Evolutionary conservation across 2,329 filamentous ascomycete genomes (phyloP).

Genomic region (Cordyceps fumosorosea): DNA sequence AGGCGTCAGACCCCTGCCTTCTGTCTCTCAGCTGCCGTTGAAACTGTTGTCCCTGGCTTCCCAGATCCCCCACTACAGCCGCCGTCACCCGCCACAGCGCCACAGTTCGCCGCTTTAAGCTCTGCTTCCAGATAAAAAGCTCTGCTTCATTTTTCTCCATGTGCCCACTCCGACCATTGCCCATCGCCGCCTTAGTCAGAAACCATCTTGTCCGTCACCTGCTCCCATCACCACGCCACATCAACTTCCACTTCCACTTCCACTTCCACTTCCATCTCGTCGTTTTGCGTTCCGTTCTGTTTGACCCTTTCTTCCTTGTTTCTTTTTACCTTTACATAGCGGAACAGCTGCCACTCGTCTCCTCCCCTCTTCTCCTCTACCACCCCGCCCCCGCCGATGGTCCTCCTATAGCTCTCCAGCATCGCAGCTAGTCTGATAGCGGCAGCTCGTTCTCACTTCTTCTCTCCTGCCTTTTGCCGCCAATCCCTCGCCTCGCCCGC

Average conservation of each 20-base stretch:
- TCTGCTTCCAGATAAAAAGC: neutral
- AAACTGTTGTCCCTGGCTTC: neutral
- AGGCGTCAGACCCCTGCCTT: neutral
- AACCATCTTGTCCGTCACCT: constrained; percentile 7
- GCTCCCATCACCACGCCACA: constrained; percentile 5
- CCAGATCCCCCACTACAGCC: neutral
- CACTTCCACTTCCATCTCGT: neutral
- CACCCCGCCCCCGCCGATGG: neutral
- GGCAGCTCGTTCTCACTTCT: constrained; percentile 4
- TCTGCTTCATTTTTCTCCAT: neutral
- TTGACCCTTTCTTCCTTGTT: neutral
- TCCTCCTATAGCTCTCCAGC: constrained; percentile 1
- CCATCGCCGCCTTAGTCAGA: constrained; percentile 9
- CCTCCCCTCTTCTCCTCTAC: neutral
- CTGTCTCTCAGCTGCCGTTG: neutral
- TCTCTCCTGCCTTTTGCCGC: neutral
- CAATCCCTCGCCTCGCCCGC: neutral
- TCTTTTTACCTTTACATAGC: neutral
- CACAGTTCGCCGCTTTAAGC: constrained; percentile 8
- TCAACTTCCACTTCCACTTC: too few species aligned
- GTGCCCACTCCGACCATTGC: neutral
- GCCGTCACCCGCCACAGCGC: constrained; percentile 4
- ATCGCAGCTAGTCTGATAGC: constrained; percentile 5
- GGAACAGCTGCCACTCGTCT: neutral
- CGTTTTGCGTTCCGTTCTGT: neutral